Base-by-base conservation (phyloP, 805 yeast species). In the Lipomyces sp. region DNA sequence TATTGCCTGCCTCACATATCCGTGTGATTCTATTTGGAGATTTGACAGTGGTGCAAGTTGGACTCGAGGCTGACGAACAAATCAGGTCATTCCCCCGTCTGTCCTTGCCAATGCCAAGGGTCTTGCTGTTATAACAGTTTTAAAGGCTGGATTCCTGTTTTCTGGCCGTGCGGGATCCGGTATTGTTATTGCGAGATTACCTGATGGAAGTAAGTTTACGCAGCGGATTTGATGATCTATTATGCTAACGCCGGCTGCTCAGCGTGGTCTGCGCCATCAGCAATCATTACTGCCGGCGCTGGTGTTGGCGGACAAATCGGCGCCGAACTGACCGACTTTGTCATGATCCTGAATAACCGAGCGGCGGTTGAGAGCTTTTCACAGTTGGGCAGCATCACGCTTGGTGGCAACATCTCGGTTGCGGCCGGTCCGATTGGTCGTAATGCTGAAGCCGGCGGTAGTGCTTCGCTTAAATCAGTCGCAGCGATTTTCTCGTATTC, bases 281-380 rank as follows among this genome's bases (percentile, higher is more conserved):
- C 98, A 8, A 89, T 95, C 71, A 88, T 87, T 62, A 90, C 98
- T 30, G 98, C 97, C 2, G 99, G 75, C 73, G 98, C 98, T 3
- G 98, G 99, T 75, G 98, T 95, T 5, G 99, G 99, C 66, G 99
- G 99, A 55, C 96, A 92, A 80, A 86, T 95, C 71, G 99, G 99
- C 53, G 93, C 97, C 7, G 99, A 94, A 77, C 81, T 94, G 74
- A 94, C 99, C 1, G 98, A 94, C 80, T 94, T 94, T 75, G 97
- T 94, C 35, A 94, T 94, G 77, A 93, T 95, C 67, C 83, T 94
- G 71, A 94, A 95, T 80, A 86, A 90, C 13, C 83, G 85, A 60
- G 86, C 92, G 1, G 98, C 99, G 2, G 99, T 94, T 57, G 91
- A 90, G 69, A 87, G 97, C 10, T 94, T 94, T 79, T 92, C 98